phyloP scores from a whole-genome alignment of 148 eudicot genomes.

The Amaranthus palmeri region DNA sequence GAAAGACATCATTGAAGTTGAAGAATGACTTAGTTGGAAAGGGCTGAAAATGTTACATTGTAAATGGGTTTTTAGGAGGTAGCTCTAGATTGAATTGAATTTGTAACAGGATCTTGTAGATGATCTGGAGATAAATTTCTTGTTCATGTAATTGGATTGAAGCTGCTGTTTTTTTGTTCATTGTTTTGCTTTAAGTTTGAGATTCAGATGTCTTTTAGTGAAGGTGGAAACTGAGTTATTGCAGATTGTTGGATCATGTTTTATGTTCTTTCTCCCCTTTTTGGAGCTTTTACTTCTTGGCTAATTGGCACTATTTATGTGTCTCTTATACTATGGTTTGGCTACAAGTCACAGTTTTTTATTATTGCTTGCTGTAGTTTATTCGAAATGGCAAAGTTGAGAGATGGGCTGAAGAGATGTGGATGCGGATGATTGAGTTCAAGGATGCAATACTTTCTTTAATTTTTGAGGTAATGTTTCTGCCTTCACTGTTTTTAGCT shows the following conservation, averaged over 20 bases:
- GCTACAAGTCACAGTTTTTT: background rate
- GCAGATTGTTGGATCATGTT: background rate
- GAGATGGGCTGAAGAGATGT: conserved; percentile 82
- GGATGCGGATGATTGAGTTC: conserved; percentile 68
- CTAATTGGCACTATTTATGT: background rate
- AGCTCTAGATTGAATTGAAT: too few relatives aligned
- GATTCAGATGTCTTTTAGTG: background rate
- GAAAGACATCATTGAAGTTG: too few relatives aligned
- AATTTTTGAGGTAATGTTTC: conserved; percentile 58
- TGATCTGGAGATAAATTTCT: too few relatives aligned
- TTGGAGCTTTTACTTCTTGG: background rate
- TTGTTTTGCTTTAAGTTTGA: too few relatives aligned
- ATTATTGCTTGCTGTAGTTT: conserved; percentile 50
- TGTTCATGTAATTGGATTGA: too few relatives aligned
- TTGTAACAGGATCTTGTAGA: too few relatives aligned
- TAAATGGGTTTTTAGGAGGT: too few relatives aligned
- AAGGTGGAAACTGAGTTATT: background rate
- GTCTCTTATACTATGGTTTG: background rate
- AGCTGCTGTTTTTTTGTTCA: too few relatives aligned
- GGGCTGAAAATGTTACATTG: too few relatives aligned
- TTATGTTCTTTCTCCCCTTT: background rate
- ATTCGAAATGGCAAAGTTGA: conserved; percentile 69
- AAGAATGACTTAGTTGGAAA: too few relatives aligned
- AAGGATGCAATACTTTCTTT: conserved; percentile 62
- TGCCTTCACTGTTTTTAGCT: background rate